Base-by-base conservation (phyloP, 1,284 basidiomycete genomes). In the Cryptococcus neoformans region DNA sequence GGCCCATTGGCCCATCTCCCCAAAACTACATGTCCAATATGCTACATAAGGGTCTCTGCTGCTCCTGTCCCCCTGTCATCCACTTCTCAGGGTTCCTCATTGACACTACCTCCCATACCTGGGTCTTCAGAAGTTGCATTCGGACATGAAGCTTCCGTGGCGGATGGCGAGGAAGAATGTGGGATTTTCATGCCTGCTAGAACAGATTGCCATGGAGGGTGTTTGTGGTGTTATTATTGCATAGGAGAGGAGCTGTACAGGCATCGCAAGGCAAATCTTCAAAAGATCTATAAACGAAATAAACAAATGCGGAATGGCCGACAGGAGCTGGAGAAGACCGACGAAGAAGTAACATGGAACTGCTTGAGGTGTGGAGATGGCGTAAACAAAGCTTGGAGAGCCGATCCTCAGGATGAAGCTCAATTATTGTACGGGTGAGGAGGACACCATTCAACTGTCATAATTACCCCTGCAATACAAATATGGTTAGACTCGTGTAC, bases 221-320 rank as follows among this genome's bases (percentile, higher is more conserved):
- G 93, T 73, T 74, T 83, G 9, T 95, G 91, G 77, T 94, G 92
- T 75, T 95, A 94, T 74, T 85, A 87, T 66, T 95, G 92, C 74
- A 81, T 94, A 37, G 83, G 89, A 10, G 88, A 89, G 66, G 85
- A 86, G 56, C 84, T 95, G 79, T 82, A 90, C 65, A 64, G 63
- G 57, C 56, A 64, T 44, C 52, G 59, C 10, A 62, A 64, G 16
- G 53, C 55, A 47, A 21, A 46, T 10, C 44, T 56, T 42, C 57
- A 50, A 34, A 17, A 40, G 14, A 28, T 28, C 28, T 28, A 28
- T 28, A 37, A 14, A 41, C 7, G 14, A 41, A 9, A 48, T 49
- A 36, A 58, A 52, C 8, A 44, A 42, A 46, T 49, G 53, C 3
- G 38, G 34, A 37, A 41, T 58, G 49, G 46, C 53, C 37, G 36